These are phyloP conservation scores for Pseudomonodictys pantanalensis DNA, from an alignment of 495 filamentous ascomycete species.

Conservation along the genomic window DNA sequence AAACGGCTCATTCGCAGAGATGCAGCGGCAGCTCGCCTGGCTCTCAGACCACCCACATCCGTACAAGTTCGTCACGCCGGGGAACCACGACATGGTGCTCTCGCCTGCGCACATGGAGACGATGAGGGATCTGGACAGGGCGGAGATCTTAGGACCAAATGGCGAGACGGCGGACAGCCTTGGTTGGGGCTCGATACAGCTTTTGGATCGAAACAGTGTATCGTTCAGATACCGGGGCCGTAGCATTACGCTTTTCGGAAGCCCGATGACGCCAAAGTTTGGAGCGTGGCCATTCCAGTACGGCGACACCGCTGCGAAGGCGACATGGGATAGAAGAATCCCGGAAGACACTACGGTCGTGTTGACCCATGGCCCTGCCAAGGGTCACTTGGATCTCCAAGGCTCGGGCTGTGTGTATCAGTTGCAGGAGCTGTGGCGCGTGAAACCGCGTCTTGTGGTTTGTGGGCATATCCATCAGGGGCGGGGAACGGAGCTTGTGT, in stretches of 20 bases:
- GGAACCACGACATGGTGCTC: conserved; percentile 82
- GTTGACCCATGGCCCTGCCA: conserved; percentile 76
- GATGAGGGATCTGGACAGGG: conserved; percentile 56
- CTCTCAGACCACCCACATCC: conserved; percentile 63
- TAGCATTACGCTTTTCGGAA: neutral
- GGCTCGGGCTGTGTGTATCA: conserved; percentile 67
- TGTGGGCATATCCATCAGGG: conserved; percentile 84
- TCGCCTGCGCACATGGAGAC: conserved; percentile 84
- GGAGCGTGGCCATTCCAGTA: neutral
- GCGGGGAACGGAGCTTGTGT: conserved; percentile 60
- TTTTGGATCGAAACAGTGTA: neutral
- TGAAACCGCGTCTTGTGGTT: conserved; percentile 73
- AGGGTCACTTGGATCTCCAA: conserved; percentile 62
- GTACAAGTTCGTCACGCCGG: conserved; percentile 76
- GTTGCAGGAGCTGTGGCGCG: conserved; percentile 70
- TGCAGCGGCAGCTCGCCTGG: conserved; percentile 74
- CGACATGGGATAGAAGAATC: conserved; percentile 61
- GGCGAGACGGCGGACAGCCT: neutral
- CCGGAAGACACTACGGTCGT: conserved; percentile 74
- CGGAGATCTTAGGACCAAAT: neutral
- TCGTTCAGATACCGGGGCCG: neutral
- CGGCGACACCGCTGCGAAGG: conserved; percentile 31
- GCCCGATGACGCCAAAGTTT: neutral
- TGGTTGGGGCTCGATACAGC: neutral
- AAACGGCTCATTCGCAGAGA: conserved; percentile 62